Evolutionary conservation across 257 asterid genomes (phyloP), one percentile per base, ranked within the genome.

Genomic region (Verbascum thapsus): DNA sequence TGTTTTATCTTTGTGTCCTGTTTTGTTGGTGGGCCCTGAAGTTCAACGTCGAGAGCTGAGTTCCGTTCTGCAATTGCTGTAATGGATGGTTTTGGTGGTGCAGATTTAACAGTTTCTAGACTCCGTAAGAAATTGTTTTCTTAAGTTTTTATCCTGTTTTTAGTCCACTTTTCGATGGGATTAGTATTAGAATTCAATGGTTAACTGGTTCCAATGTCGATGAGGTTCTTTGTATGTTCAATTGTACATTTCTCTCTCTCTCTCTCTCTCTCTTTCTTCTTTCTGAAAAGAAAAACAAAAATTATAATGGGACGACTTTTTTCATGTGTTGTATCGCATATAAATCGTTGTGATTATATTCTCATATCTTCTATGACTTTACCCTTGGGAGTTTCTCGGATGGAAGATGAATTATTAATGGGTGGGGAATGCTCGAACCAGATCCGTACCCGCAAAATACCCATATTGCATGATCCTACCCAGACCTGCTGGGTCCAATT

Each of bases 61-160:
- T 91, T 85, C 66, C 84, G 75, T 35, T 79, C 83, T 22, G 91
- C 96, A 40, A 62, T 77, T 53, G 83, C 82, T 9, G 83, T 80
- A 30, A 63, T 85, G 89, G 97, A 88, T 70, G 97, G 89, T 51
- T 92, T 88, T 64, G 98, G 96, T 19, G 98, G 96, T 38, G 82
- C 88, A 5, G 98, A 87, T 76, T 59, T 92, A 32, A 75, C 86
- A 45, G 70, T 86, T 55, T 66, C 95, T 51, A 73, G 81, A 71
- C 75, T 88, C 40, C 84, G 76, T 52, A 82, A 72, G 43, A 81
- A 70, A 17, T 61, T 66, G 54, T 53, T 53, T 9, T 66, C 78
- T 9, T 83, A 69, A 68, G 30, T 52, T 45, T 0, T 37, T 7
- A 37, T 48, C 47, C 10, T 42, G 8, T 22, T 23, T 49, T 5